Evolutionary conservation across 805 yeast species (phyloP).

Genomic region (Wickerhamomyces mucosus): DNA sequence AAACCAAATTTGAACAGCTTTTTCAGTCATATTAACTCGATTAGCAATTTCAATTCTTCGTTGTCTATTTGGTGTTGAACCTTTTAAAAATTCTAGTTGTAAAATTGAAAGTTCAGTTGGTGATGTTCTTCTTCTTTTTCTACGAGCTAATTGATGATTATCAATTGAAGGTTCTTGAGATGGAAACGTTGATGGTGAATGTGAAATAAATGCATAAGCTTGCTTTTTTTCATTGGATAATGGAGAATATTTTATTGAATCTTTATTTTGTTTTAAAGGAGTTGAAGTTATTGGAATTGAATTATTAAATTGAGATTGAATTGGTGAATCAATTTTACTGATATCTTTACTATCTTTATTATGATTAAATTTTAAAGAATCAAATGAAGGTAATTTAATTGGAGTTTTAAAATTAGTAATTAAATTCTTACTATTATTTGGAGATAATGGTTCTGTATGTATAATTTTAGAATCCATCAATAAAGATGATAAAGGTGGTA

Average conservation of each 20-base stretch:
- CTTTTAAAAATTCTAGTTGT: conserved; percentile 66
- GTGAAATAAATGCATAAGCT: conserved; percentile 81
- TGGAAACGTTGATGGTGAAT: conserved; percentile 84
- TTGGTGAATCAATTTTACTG: conserved; percentile 3
- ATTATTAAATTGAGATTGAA: background rate
- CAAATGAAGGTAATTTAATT: conserved; percentile 19
- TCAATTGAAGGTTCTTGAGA: conserved; percentile 76
- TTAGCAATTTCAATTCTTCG: conserved; percentile 72
- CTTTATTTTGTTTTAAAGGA: background rate
- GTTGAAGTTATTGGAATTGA: background rate
- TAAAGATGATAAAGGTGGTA: too few species aligned
- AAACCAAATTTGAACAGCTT: conserved; percentile 98
- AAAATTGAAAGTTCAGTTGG: conserved; percentile 77
- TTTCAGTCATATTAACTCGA: conserved; percentile 87
- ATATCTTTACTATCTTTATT: conserved; percentile 6
- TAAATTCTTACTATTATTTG: conserved; percentile 2
- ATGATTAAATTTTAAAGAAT: conserved; percentile 13
- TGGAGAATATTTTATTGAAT: conserved; percentile 2
- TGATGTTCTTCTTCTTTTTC: conserved; percentile 92
- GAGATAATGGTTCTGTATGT: too few species aligned
- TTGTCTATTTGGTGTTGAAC: conserved; percentile 73
- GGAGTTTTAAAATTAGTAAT: conserved; percentile 15
- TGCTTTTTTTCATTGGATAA: conserved; percentile 1
- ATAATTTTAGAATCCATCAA: too few species aligned
- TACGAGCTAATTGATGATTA: conserved; percentile 85